phyloP scores from a whole-genome alignment of 768 basidiomycete genomes.

The Suillus ampliporus region DNA sequence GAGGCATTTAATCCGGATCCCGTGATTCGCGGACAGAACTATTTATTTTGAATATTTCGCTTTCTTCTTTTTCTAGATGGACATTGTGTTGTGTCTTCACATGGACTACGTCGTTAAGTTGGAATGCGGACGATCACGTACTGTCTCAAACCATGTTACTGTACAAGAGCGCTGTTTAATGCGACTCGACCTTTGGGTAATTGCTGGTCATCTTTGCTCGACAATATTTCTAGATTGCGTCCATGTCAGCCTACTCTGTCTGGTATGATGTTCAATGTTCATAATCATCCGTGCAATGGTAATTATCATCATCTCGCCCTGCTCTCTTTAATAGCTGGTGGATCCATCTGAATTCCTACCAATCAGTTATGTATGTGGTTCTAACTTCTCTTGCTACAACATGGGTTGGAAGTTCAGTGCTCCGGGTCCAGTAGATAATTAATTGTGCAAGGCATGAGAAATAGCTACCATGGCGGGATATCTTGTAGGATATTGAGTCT shows the following conservation, averaged over 20 bases:
- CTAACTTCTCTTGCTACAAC: too few species aligned
- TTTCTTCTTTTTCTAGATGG: neutral
- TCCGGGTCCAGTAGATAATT: too few species aligned
- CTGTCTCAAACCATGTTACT: neutral
- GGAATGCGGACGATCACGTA: too few species aligned
- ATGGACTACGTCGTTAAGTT: neutral
- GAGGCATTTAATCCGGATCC: neutral
- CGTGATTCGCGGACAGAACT: neutral
- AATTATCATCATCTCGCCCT: too few species aligned
- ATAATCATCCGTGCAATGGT: neutral
- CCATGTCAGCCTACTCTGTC: neutral
- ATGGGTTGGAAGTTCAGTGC: too few species aligned
- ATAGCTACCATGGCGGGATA: neutral
- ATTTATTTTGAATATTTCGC: neutral
- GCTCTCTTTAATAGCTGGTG: too few species aligned
- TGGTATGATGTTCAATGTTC: neutral
- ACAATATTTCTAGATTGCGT: neutral
- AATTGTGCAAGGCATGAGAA: neutral
- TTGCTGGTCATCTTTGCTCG: neutral
- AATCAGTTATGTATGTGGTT: neutral
- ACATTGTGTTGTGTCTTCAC: neutral
- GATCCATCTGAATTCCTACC: neutral
- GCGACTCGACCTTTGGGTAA: neutral
- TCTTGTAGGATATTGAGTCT: neutral
- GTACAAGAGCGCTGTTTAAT: neutral